Base-by-base conservation (phyloP, 140 eudicot genomes). In the Bidens hawaiensis region DNA sequence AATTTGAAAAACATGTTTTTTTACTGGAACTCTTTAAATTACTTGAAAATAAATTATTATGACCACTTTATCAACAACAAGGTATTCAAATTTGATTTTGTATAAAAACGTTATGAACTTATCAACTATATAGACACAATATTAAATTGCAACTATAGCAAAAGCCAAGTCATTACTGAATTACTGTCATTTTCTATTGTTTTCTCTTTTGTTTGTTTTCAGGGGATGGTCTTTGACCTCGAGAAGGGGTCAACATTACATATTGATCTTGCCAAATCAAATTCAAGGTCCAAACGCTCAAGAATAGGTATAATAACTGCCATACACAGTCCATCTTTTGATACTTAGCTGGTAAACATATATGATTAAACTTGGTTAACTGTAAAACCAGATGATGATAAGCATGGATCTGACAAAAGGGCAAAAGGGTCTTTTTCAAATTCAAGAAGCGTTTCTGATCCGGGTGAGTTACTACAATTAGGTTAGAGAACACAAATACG, bases 161-260 rank as follows among this genome's bases (percentile, higher is more conserved):
- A n/a, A n/a, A n/a, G n/a, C 60, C 7, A 25, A 43, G 57, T 0
- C 22, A 17, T 43, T 46, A 42, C 41, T 62, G 67, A 62, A 42
- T 17, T 42, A 41, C 40, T 10, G 36, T 24, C 11, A 14, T 25
- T 49, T 57, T 6, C 25, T 12, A 13, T 16, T 12, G 7, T 46
- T 28, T 33, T 57, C 4, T 40, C 10, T 49, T 13, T 49, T 18
- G 2, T 22, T 55, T 53, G 47, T 69, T 54, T 74, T 27, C 73
- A 91, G 96, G 99, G 99, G 27, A 78, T 85, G 90, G 83, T 88
- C 18, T 93, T 93, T 73, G 99, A 93, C 77, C 94, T 88, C 14
- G 99, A 88, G 73, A 93, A 85, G 68, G 94, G 91, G 22, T 93
- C 99, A 61, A 85, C 82, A 64, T 72, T 93, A 63, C 72, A 78